Percentiles rank a stretch among this genome's conserved stretches.
Conservation (phyloP, 2,329 filamentous ascomycete species). For the Rhynchosporium secalis region DNA sequence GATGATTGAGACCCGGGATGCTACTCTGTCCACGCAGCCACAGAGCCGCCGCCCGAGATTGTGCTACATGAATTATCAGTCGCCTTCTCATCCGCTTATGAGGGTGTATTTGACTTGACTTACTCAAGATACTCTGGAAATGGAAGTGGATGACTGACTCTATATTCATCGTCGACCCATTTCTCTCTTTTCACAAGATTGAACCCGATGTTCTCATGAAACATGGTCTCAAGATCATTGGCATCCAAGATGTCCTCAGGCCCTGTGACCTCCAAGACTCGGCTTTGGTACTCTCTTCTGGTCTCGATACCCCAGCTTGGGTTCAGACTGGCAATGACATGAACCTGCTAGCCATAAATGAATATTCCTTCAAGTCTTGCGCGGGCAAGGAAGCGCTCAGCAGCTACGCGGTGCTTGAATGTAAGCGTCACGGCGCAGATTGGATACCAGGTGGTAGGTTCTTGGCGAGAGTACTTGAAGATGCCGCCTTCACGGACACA, state of each 20-base stretch:
- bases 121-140: neutral
- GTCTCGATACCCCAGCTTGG: neutral
- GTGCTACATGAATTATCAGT: neutral
- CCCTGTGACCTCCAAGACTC: neutral
- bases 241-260: neutral
- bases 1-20: neutral
- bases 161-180: neutral
- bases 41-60: neutral
- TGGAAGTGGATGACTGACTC: neutral
- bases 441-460: neutral
- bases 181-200: neutral
- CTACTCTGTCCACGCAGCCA: neutral
- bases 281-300: neutral
- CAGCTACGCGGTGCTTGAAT: neutral
- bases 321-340: neutral
- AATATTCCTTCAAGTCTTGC: neutral
- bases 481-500: neutral
- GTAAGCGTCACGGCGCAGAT: neutral
- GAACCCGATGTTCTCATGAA: neutral
- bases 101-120: neutral
- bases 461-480: constrained; percentile 1
- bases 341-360: neutral
- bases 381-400: neutral
- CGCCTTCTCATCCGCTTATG: neutral
- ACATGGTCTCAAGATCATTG: neutral